These are phyloP conservation scores for Piromyces finnis DNA, from an alignment of 192 early-diverging fungal species.

Conservation along the genomic window DNA sequence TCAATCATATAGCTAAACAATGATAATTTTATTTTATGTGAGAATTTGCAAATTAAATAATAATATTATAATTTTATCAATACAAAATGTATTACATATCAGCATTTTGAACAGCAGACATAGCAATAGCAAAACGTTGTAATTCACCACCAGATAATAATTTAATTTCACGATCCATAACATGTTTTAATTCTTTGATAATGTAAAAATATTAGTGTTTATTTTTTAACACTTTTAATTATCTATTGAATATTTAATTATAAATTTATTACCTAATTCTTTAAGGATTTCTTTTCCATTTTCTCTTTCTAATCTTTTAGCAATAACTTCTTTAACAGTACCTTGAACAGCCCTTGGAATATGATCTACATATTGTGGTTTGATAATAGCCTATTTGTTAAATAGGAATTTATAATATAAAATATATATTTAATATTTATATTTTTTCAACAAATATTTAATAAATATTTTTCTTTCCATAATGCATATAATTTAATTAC, in stretches of 20 bases:
- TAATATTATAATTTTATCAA: too few relatives aligned
- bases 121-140: slow-evolving; percentile 91
- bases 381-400: slow-evolving; percentile 53
- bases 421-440: neutral
- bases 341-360: slow-evolving; percentile 68
- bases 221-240: too few relatives aligned
- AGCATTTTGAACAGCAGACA: slow-evolving; percentile 59
- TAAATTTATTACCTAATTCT: slow-evolving; percentile 37
- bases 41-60: too few relatives aligned
- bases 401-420: neutral
- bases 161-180: slow-evolving; percentile 64
- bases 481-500: slow-evolving; percentile 5
- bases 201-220: neutral
- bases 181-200: slow-evolving; percentile 52
- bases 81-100: slow-evolving; percentile 41
- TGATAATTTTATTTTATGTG: too few relatives aligned
- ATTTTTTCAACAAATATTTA: too few relatives aligned
- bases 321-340: slow-evolving; percentile 52
- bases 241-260: too few relatives aligned
- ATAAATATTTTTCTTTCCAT: too few relatives aligned
- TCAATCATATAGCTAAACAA: slow-evolving; percentile 82
- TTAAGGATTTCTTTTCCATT: slow-evolving; percentile 63
- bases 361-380: slow-evolving; percentile 90
- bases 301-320: slow-evolving; percentile 45
- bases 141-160: slow-evolving; percentile 91